Conservation (phyloP, 345 rosid species). For the Salix udensis region DNA sequence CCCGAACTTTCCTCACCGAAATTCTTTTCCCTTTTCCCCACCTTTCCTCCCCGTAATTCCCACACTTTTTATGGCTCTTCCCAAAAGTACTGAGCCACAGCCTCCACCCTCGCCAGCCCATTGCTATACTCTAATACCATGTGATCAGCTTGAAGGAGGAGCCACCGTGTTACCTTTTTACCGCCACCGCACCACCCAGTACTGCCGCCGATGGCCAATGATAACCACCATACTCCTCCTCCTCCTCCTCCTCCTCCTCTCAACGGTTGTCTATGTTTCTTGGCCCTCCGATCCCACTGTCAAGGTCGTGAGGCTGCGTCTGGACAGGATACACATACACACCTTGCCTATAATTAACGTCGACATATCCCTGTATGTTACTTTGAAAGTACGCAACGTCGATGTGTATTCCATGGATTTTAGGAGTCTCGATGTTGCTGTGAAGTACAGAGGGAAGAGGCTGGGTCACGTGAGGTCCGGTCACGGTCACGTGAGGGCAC, state of each 20-base stretch:
- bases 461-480: constrained; percentile 63
- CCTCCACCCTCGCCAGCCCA: constrained; percentile 4
- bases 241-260: constrained; percentile 38
- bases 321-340: constrained; percentile 48
- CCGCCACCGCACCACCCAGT: background rate
- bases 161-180: constrained; percentile 22
- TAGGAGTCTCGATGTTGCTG: constrained; percentile 44
- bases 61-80: constrained; percentile 3
- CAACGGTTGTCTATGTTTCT: constrained; percentile 36
- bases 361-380: constrained; percentile 52
- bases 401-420: constrained; percentile 72
- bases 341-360: constrained; percentile 41
- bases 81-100: constrained; percentile 14
- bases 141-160: constrained; percentile 25
- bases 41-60: constrained; percentile 18
- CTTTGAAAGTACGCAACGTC: constrained; percentile 53
- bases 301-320: constrained; percentile 46
- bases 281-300: constrained; percentile 80
- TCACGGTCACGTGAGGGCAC: constrained; percentile 57
- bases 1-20: constrained; percentile 7
- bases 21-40: constrained; percentile 2
- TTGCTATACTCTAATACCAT: constrained; percentile 22
- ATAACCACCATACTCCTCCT: constrained; percentile 24
- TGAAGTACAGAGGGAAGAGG: constrained; percentile 63
- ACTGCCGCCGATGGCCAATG: constrained; percentile 18